Evolutionary conservation across 2,329 filamentous ascomycete genomes (phyloP), one percentile per base, ranked within the genome.

Genomic region (Aspergillus versicolor): DNA sequence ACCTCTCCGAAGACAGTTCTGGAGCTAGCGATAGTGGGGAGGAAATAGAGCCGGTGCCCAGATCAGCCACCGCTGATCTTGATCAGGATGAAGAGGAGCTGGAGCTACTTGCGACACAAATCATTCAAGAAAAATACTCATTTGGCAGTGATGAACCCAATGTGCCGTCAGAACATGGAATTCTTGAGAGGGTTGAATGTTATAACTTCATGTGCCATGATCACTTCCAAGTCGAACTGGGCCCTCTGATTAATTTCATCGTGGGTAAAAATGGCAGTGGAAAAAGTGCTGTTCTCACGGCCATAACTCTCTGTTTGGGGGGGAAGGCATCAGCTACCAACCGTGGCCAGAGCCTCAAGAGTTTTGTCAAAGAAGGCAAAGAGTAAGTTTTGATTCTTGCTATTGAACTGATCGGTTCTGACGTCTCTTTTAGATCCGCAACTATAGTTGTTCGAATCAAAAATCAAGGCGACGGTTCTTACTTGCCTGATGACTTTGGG

Each of bases 231-330:
- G 89, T 96, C 58, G 84, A 89, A 56, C 81, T 99, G n/a, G 94
- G 94, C 0, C 94, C 94, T 0, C 79, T 97, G 38, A 95, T 99
- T 73, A 99, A 99, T 75, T 99, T 99, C 75, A 92, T 99, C 60
- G 92, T 97, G 54, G 94, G 94, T 15, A 92, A 96, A 73, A 99
- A 99, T 70, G 94, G 94, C 32, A 97, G 93, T 70, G 94, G 94
- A 37, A 99, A 99, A 78, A 99, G 94, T 72, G 94, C 94, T 3
- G 89, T 97, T 13, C 78, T 99, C 27, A 97, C 94, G 0, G 94
- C 92, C 4, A 85, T 99, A 62, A 96, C 92, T 0, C 82, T 99
- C 34, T 97, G 94, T 68, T 81, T 99, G n/a, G 94, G 94, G 59
- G 93, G 90, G 19, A 97, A 97, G 73, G 92, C 94, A 2, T 91